Evolutionary conservation across 306 rosid genomes (phyloP).

Genomic region (Medicago arabica): DNA sequence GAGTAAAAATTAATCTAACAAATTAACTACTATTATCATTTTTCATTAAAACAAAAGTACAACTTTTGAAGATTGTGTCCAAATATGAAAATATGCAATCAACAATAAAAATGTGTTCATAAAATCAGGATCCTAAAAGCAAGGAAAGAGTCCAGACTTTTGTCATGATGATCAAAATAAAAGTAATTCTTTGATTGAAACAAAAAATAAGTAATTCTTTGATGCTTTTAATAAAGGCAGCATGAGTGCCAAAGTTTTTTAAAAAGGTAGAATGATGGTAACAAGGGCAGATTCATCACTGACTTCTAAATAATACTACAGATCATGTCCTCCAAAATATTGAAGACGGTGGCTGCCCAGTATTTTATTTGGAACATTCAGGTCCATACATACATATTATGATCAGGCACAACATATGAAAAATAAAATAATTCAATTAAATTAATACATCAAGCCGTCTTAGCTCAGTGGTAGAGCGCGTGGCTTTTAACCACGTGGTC

Average conservation of each 20-base stretch:
- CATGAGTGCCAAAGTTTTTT: not conserved
- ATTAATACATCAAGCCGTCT: no score
- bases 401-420: not conserved
- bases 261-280: not conserved
- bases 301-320: not conserved
- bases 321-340: not conserved
- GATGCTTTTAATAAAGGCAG: not conserved
- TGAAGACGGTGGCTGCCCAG: not conserved
- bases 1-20: no score
- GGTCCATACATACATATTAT: not conserved
- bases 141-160: not conserved
- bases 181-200: not conserved
- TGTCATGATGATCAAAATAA: not conserved
- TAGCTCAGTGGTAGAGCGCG: no score
- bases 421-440: not conserved
- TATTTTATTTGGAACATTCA: not conserved
- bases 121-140: not conserved
- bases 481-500: no score
- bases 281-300: not conserved
- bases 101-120: not conserved
- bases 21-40: no score
- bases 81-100: conserved; percentile 2
- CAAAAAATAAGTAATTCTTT: no score
- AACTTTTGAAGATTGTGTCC: no score
- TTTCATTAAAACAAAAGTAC: no score